Conservation (phyloP, 805 yeast genomes). For the Saccharomycopsis sp. region DNA sequence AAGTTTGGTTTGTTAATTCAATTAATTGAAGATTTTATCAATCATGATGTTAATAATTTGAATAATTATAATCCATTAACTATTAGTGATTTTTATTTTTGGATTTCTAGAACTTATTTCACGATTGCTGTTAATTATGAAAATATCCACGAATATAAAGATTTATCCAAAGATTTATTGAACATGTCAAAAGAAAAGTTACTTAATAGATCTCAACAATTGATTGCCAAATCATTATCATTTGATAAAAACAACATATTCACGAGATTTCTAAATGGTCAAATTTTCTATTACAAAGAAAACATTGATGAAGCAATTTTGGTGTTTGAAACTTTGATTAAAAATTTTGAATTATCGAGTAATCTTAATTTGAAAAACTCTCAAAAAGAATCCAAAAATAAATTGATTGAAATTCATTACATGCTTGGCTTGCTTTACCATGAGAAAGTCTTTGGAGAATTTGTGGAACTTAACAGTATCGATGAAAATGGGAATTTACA, state of each 20-base stretch:
- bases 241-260: conserved; percentile 53
- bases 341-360: conserved; percentile 20
- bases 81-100: conserved; percentile 57
- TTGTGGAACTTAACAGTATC: conserved; percentile 8
- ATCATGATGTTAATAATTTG: conserved; percentile 16
- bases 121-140: conserved; percentile 6
- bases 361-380: neutral
- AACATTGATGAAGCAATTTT: conserved; percentile 75
- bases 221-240: conserved; percentile 63
- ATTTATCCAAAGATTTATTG: neutral
- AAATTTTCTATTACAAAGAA: conserved; percentile 67
- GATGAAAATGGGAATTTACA: conserved; percentile 14
- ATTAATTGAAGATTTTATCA: conserved; percentile 37
- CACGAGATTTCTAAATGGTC: conserved; percentile 77
- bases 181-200: neutral
- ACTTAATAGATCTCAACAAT: conserved; percentile 53
- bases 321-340: conserved; percentile 67
- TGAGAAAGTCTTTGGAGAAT: conserved; percentile 27
- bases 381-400: conserved; percentile 32
- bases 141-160: neutral
- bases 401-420: conserved; percentile 62
- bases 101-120: conserved; percentile 79
- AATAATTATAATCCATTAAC: conserved; percentile 31
- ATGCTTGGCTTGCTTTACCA: conserved; percentile 70
- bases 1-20: conserved; percentile 47